These are phyloP conservation scores for Pyrenopolyporus hunteri DNA, from an alignment of 495 filamentous ascomycete species.

Conservation along the genomic window DNA sequence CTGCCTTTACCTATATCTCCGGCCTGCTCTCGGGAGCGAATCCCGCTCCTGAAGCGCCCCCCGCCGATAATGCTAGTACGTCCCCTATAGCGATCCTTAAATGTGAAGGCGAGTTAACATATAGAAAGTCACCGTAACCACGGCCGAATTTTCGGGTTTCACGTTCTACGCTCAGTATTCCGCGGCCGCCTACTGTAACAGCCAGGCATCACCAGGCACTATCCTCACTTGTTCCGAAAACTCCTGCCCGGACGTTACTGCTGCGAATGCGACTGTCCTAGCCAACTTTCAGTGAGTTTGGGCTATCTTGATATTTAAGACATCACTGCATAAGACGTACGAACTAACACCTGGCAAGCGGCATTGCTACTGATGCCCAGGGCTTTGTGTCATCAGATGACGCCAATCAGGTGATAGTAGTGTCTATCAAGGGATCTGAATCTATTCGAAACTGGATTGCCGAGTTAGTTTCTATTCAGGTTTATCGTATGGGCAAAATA, in stretches of 20 bases:
- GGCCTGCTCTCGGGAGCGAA: slow-evolving; percentile 19
- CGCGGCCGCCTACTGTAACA: slow-evolving; percentile 71
- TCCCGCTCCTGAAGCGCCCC: slow-evolving; percentile 9
- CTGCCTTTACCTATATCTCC: slow-evolving; percentile 26
- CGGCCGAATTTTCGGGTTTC: slow-evolving; percentile 55
- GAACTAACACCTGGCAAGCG: slow-evolving; percentile 44
- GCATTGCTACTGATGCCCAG: slow-evolving; percentile 62
- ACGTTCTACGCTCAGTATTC: slow-evolving; percentile 72
- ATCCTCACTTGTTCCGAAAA: slow-evolving; percentile 62
- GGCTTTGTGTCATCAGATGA: slow-evolving; percentile 74
- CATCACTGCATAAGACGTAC: background rate
- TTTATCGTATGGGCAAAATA: background rate
- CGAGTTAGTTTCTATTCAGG: slow-evolving; percentile 54
- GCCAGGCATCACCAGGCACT: slow-evolving; percentile 54
- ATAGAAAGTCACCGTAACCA: slow-evolving; percentile 38
- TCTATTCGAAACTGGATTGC: slow-evolving; percentile 71
- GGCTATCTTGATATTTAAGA: background rate
- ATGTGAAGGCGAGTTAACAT: slow-evolving; percentile 1
- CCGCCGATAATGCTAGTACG: slow-evolving; percentile 14
- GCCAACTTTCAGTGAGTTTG: slow-evolving; percentile 66
- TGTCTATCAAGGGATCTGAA: slow-evolving; percentile 71
- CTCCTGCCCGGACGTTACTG: slow-evolving; percentile 66
- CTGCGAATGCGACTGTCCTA: slow-evolving; percentile 58
- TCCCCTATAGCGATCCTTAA: background rate
- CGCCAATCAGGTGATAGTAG: slow-evolving; percentile 65